Evolutionary conservation across 768 basidiomycete species (phyloP), one percentile per base, ranked within the genome.

Genomic region (Gelatoporia subvermispora): DNA sequence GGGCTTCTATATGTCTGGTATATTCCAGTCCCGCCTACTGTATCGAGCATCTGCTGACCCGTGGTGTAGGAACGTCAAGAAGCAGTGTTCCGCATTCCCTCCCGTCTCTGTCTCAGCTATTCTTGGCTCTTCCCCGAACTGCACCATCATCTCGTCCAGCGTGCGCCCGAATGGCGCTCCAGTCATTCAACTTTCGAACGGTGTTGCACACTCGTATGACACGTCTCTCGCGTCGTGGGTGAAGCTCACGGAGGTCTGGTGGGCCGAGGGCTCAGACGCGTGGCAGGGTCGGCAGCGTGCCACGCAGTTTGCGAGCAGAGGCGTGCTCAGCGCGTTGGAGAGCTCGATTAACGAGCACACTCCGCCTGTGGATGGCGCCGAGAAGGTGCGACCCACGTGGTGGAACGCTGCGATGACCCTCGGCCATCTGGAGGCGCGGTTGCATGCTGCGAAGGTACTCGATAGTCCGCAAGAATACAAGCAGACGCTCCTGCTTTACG

Each of bases 381-480:
- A 77, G 51, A 77, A 64, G 53, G 71, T 69, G 38, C 72, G 81
- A 40, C 86, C 89, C 23, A 65, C 73, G 53, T 94, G 88, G 87
- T 95, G 91, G 90, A 77, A 66, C 49, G 72, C 82, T 3, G 91
- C 93, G 17, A 64, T 93, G 59, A 88, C 89, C 13, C 75, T 99
- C 18, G 89, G 89, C 4, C 92, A 96, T 67, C 72, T 96, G 49
- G 96, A 99, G 72, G 83, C 82, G 43, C 78, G 82, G 52, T 63
- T 96, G 66, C 79, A 83, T 60, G 83, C 90, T 4, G 79, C 90
- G 16, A 77, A 71, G 53, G 62, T 81, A 41, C 71, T 97, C 31
- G 90, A 92, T 18, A 93, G 91, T 60, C 78, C 81, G n/a, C 66
- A 72, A 42, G 96, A 98, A 67, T 96, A 89, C 67, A 88, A 83